Evolutionary conservation across 208 protist genomes (phyloP), one percentile per base, ranked within the genome.

Genomic region (Vickermania ingenoplastis): DNA sequence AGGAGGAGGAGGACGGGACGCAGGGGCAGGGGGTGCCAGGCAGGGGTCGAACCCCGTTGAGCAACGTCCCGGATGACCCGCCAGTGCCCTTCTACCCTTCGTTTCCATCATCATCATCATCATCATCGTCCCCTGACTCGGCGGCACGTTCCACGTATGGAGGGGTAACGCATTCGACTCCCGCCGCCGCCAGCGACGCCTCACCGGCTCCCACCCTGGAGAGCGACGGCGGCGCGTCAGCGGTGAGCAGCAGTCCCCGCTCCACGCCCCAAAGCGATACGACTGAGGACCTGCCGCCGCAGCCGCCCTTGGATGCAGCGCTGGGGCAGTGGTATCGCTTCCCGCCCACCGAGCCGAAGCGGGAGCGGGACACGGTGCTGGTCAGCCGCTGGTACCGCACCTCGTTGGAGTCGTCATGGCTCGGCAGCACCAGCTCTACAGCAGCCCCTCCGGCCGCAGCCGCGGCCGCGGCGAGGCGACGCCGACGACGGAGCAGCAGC

Each of bases 341-440:
- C 36, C 36, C 36, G 17, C 36, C 36, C 11, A 45, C 36, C 11
- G 36, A 45, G 17, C 17, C 36, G 11, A 7, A n/a, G 45, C 65
- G 71, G 59, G 81, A 77, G 41, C 81, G 89, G 31, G 83, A 91
- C 56, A 72, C 76, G 55, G 83, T 94, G 2, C 79, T 91, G 65
- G 70, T 91, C 31, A 94, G 79, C 58, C 66, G 69, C 2, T 77
- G 78, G 23, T 94, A 94, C 66, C 68, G 65, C 57, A 75, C 55
- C 54, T 84, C 77, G 17, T 65, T 72, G 14, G 75, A 66, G 45
- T 76, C 69, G 52, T 79, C 78, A 23, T 94, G 87, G 83, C 73
- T 94, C 5, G 79, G 79, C 23, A 67, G 62, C 31, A 67, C 66
- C 54, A 56, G 56, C 5, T 58, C 55, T 4, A 58, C 66, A 29